Percentiles rank a stretch among this genome's conserved stretches.
These are phyloP conservation scores for Hypericum androsaemum DNA, from an alignment of 345 rosid genomes.

Conservation along the genomic window DNA sequence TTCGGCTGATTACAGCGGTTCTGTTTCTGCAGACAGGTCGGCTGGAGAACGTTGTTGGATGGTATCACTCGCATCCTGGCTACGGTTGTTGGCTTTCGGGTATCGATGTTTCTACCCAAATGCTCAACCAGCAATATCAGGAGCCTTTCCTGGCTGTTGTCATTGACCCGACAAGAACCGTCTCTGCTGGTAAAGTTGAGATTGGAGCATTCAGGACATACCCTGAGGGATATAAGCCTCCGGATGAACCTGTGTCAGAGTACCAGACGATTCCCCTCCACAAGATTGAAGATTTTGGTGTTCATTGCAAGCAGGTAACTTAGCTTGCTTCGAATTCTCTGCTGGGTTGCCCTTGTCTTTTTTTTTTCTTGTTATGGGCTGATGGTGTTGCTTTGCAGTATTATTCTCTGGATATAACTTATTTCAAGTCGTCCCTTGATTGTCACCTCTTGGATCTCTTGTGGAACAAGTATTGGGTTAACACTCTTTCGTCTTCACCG, in stretches of 20 bases:
- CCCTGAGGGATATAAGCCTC: conserved; percentile 81
- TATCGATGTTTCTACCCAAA: conserved; percentile 94
- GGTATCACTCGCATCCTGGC: conserved; percentile 98
- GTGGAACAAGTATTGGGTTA: conserved; percentile 99
- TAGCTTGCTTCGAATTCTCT: not conserved
- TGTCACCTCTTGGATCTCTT: conserved; percentile 89
- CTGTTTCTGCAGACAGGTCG: conserved; percentile 62
- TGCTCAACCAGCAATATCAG: conserved; percentile 94
- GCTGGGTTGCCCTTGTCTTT: not conserved
- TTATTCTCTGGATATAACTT: conserved; percentile 86
- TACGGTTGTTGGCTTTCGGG: conserved; percentile 99
- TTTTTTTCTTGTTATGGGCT: conserved; percentile 10
- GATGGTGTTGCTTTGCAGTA: conserved; percentile 41
- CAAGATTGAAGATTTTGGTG: conserved; percentile 85
- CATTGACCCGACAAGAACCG: conserved; percentile 98
- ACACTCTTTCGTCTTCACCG: conserved; percentile 94
- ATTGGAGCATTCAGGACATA: conserved; percentile 99
- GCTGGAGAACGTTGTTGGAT: conserved; percentile 90
- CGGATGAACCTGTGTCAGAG: conserved; percentile 72
- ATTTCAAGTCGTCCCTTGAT: conserved; percentile 95
- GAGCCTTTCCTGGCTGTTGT: conserved; percentile 98
- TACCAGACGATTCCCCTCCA: conserved; percentile 96
- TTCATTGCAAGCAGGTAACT: conserved; percentile 91
- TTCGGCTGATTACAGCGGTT: not conserved
- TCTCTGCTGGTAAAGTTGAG: conserved; percentile 99